Evolutionary conservation across 345 rosid species (phyloP), one percentile per base, ranked within the genome.

Genomic region (Dipteronia dyeriana): DNA sequence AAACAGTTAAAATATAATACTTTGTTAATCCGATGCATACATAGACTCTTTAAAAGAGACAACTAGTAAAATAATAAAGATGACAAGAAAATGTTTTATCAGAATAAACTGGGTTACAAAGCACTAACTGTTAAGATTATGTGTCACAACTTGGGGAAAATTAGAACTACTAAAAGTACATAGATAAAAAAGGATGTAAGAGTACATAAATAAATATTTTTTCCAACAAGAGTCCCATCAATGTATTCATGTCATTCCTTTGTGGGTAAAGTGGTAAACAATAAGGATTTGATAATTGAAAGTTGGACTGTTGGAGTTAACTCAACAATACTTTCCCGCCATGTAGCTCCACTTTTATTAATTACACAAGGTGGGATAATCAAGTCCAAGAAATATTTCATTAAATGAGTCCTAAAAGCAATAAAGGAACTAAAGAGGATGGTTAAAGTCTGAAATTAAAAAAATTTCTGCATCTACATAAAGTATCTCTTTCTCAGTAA

Each of bases 1-100:
- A 76, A 9, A 64, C 76, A 74, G 60, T 75, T 67, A 62, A 68
- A 62, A 82, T 56, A 82, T 68, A 23, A 7, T 72, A 26, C 68
- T 26, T 29, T 22, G 23, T 4, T 65, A 66, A 74, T n/a, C 26
- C 11, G 29, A 29, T 14, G 45, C 43, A 53, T 19, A 41, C 17
- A 17, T 25, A 11, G n/a, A 43, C 25, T 61, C 17, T 14, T 60
- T 60, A 74, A 43, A 25, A 45, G 29, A 29, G 4, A 73, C 22
- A 23, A 23, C 22, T 38, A 39, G 12, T 34, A 38, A 19, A 39
- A 5, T 43, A 59, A 73, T 23, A 53, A 16, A 60, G 16, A 47
- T 23, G 22, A 22, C 76, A 16, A 22, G 54, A 41, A 73, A 13
- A 20, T 56, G n/a, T 2, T 43, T 45, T 7, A 13, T 60, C 34